Evolutionary conservation across 371 early-diverging fungal genomes (phyloP), one percentile per base, ranked within the genome.

Genomic region (Mortierella sp.): DNA sequence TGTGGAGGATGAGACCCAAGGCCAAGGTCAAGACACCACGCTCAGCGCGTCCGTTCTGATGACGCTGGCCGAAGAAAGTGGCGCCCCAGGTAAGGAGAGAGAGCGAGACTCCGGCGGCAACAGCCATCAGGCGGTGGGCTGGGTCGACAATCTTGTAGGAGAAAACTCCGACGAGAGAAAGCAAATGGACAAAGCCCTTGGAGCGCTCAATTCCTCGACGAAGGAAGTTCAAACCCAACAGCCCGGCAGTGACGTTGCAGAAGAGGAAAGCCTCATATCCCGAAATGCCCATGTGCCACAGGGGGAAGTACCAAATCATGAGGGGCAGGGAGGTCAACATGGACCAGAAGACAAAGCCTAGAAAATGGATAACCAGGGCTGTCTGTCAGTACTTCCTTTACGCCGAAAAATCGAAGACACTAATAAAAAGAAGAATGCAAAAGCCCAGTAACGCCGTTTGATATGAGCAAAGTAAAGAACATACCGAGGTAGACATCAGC

Each of bases 241-340:
- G 53, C 43, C 90, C 76, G 2, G 93, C 92, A 24, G 91, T 68
- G 34, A 90, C 66, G 47, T 91, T 93, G 31, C 92, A 88, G 37
- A 95, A 87, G 64, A 95, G 86, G 55, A 92, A 92, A 0, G 90
- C 91, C 75, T 95, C 95, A 76, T 90, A 94, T 13, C 95, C 95
- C 29, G 94, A 94, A 67, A 95, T 89, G 14, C 95, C 95, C 95
- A 95, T 95, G 80, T 94, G 89, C 94, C 95, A 95, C 53, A 95
- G 86, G n/a, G 95, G 95, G 70, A 95, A 95, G 72, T 94, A 94
- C 95, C 95, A 95, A 67, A 95, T 92, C 65, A 92, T 86, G 45
- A 94, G 74, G 0, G 94, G 90, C 63, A 95, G 85, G 14, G 95
- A 90, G 0, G 95, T 94, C 68, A 94, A 87, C 86, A 92, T 90